Base-by-base conservation (phyloP, 169 alveolate species). In the Cyclospora cayetanensis region DNA sequence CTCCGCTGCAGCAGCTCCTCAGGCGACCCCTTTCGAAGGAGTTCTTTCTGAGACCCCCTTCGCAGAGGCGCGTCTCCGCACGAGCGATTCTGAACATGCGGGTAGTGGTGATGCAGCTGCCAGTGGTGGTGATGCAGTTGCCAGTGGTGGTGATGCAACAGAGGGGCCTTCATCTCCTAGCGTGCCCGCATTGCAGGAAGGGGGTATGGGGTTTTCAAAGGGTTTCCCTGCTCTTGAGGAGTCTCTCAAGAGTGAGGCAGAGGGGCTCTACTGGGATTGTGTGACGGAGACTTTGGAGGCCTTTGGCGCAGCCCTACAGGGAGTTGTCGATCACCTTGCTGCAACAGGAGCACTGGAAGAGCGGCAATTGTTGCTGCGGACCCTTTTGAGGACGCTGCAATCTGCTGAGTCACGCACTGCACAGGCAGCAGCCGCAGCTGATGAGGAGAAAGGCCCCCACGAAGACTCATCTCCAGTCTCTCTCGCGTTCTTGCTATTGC, bases 201-300 rank as follows among this genome's bases (percentile, higher is more conserved):
- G n/a, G n/a, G n/a, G n/a, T n/a, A n/a, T n/a, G n/a, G n/a, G n/a
- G n/a, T n/a, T n/a, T n/a, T n/a, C n/a, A n/a, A n/a, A n/a, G n/a
- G n/a, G n/a, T n/a, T n/a, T n/a, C n/a, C n/a, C n/a, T n/a, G n/a
- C n/a, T n/a, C n/a, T n/a, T n/a, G n/a, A n/a, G n/a, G n/a, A n/a
- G n/a, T n/a, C n/a, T n/a, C n/a, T n/a, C n/a, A n/a, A n/a, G n/a
- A n/a, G n/a, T n/a, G 20, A 22, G 27, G 39, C 63, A 42, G 85
- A 42, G 31, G 87, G 70, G 39, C 42, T 70, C 7, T 77, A 77
- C 60, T 77, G 87, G 87, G 87, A 43, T 7, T 77, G 87, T 50
- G 29, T 77, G 31, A 70, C 87, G 22, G 87, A 35, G 39, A 70
- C 70, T 27, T 34, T 77, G n/a, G 87, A 77, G 41, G 87, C 70